A percentile compares a stretch with the other conserved stretches of the same genome.
Conservation (phyloP, 2,329 filamentous ascomycete species). For the Sporothrix variecibatus region DNA sequence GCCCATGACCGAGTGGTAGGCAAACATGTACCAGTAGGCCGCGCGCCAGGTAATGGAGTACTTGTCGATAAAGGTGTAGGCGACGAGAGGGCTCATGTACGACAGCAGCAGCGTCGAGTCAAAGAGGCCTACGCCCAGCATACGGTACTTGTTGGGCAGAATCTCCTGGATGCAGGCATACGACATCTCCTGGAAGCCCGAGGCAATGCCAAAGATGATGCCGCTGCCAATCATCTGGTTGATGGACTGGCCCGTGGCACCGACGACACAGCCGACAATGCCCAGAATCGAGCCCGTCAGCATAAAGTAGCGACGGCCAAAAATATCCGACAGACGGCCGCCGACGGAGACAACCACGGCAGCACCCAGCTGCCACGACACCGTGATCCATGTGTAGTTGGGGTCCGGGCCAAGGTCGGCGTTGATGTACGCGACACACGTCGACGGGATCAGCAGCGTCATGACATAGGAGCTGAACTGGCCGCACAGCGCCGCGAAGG, state of each 20-base stretch:
- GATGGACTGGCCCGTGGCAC: slow-evolving; percentile 22
- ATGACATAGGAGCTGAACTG: slow-evolving; percentile 32
- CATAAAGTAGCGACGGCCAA: slow-evolving; percentile 27
- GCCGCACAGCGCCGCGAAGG: slow-evolving; percentile 26
- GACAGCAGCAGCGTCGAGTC: slow-evolving; percentile 21
- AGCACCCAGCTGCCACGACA: slow-evolving; percentile 38
- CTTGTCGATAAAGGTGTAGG: slow-evolving; percentile 40
- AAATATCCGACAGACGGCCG: slow-evolving; percentile 24
- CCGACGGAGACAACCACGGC: slow-evolving; percentile 31
- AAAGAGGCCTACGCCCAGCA: slow-evolving; percentile 22
- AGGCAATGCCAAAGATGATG: slow-evolving; percentile 22
- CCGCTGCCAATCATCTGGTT: slow-evolving; percentile 23
- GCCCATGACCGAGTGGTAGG: slow-evolving; percentile 32
- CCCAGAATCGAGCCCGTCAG: slow-evolving; percentile 17
- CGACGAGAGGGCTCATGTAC: slow-evolving; percentile 31
- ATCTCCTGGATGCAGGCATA: slow-evolving; percentile 33
- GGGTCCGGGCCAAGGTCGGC: slow-evolving; percentile 39
- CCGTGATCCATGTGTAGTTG: slow-evolving; percentile 41
- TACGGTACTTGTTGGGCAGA: slow-evolving; percentile 25
- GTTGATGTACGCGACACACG: slow-evolving; percentile 40
- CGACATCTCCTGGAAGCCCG: slow-evolving; percentile 38
- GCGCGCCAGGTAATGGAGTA: slow-evolving; percentile 34
- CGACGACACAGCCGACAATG: slow-evolving; percentile 20
- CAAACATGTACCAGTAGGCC: slow-evolving; percentile 33
- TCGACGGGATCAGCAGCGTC: slow-evolving; percentile 35